phyloP scores from a whole-genome alignment of 2,329 filamentous ascomycete species.

The Pseudocercospora fuligena region DNA sequence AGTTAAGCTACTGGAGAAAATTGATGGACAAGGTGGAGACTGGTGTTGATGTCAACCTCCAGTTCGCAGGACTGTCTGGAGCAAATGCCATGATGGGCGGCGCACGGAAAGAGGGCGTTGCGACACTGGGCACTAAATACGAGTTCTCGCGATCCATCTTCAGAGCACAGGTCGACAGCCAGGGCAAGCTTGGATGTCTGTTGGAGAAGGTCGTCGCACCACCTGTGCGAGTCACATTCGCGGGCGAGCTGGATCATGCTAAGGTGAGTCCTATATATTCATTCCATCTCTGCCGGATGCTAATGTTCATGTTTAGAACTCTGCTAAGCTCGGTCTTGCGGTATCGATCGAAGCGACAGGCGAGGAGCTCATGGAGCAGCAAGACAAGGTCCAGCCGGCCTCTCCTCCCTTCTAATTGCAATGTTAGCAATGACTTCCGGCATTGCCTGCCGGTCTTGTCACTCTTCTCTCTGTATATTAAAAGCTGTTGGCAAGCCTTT shows the following conservation, averaged over 20 bases:
- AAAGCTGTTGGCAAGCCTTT: conserved; percentile 17
- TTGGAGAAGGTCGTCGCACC: conserved; percentile 95
- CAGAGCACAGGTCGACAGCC: conserved; percentile 92
- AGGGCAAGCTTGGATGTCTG: conserved; percentile 89
- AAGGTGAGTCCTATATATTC: conserved; percentile 68
- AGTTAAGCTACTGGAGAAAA: conserved; percentile 90
- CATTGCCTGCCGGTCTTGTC: conserved; percentile 9
- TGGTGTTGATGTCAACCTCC: conserved; percentile 90
- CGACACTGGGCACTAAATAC: conserved; percentile 94
- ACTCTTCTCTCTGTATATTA: conserved; percentile 35
- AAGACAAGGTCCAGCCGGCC: conserved; percentile 58
- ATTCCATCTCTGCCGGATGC: not conserved
- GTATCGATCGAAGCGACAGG: conserved; percentile 86
- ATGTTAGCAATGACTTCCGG: not conserved
- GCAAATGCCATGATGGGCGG: conserved; percentile 70
- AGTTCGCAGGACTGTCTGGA: conserved; percentile 69
- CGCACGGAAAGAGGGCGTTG: conserved; percentile 81
- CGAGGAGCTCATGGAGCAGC: conserved; percentile 86
- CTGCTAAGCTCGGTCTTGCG: conserved; percentile 91
- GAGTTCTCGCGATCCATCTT: conserved; percentile 96
- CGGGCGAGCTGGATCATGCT: conserved; percentile 93
- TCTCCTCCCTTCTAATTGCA: conserved; percentile 40
- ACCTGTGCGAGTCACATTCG: conserved; percentile 90
- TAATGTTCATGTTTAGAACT: conserved; percentile 66
- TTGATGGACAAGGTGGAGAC: conserved; percentile 95